These are phyloP conservation scores for Pestalotiopsis sp. DNA, from an alignment of 2,329 filamentous ascomycete species.

Conservation along the genomic window DNA sequence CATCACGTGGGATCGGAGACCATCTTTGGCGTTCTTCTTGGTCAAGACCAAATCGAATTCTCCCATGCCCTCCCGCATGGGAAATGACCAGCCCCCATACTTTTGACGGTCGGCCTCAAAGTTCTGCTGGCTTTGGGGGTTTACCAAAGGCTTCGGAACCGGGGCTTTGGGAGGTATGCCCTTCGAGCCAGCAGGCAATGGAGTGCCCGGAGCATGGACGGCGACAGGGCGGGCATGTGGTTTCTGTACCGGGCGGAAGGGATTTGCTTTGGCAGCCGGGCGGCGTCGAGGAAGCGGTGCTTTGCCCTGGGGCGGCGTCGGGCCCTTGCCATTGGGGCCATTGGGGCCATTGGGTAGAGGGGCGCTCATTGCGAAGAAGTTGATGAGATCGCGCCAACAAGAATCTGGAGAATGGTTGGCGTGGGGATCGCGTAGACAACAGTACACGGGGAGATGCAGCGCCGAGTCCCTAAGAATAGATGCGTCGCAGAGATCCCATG, in stretches of 20 bases:
- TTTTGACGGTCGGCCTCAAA: conserved; percentile 44
- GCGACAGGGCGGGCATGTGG: conserved; percentile 36
- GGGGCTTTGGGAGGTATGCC: conserved; percentile 18
- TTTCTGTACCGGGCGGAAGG: conserved; percentile 63
- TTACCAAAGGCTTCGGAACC: conserved; percentile 21
- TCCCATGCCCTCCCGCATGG: conserved; percentile 40
- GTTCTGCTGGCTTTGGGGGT: conserved; percentile 26
- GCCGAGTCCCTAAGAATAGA: not conserved
- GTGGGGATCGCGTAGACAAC: not conserved
- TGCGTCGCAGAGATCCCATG: not conserved
- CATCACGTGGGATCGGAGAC: conserved; percentile 84
- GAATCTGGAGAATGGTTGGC: not conserved
- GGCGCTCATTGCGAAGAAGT: conserved; percentile 35
- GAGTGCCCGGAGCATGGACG: conserved; percentile 18
- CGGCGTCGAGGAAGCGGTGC: conserved; percentile 42
- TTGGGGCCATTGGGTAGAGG: conserved; percentile 44
- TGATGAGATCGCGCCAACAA: not conserved
- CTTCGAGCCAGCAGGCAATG: conserved; percentile 27
- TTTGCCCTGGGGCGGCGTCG: conserved; percentile 46
- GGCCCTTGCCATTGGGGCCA: conserved; percentile 44
- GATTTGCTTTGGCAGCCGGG: conserved; percentile 51
- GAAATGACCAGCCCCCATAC: conserved; percentile 59
- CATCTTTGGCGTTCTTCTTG: conserved; percentile 76
- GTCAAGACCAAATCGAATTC: conserved; percentile 76
- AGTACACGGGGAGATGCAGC: not conserved